phyloP scores from a whole-genome alignment of 2,329 filamentous ascomycete genomes.

The Aspergillus novoparasiticus region DNA sequence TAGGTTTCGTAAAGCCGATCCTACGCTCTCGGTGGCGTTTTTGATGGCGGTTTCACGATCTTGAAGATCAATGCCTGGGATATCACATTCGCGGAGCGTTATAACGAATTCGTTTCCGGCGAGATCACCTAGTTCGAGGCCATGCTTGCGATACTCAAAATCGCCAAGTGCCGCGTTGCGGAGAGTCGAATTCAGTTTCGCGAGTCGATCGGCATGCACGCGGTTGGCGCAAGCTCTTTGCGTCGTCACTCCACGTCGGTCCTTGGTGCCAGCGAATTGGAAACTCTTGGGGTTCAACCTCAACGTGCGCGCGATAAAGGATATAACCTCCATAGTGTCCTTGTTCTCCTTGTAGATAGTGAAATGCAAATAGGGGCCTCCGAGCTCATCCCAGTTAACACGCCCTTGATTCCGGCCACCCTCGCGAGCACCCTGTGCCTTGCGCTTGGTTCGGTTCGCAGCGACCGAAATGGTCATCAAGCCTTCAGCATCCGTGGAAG shows the following conservation, averaged over 20 bases:
- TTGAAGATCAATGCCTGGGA: slow-evolving; percentile 50
- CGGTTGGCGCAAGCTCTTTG: slow-evolving; percentile 74
- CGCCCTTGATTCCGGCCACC: slow-evolving; percentile 43
- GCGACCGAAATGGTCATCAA: slow-evolving; percentile 60
- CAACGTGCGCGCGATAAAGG: slow-evolving; percentile 72
- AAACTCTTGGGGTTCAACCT: slow-evolving; percentile 70
- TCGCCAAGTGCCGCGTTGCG: slow-evolving; percentile 71
- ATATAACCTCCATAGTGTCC: slow-evolving; percentile 89
- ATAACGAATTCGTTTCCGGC: slow-evolving; percentile 91
- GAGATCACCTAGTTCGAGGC: slow-evolving; percentile 80
- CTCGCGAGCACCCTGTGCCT: slow-evolving; percentile 33
- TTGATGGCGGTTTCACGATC: slow-evolving; percentile 50
- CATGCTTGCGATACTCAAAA: slow-evolving; percentile 72
- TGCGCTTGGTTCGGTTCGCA: slow-evolving; percentile 37
- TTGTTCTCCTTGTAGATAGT: slow-evolving; percentile 96
- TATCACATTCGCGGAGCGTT: slow-evolving; percentile 80
- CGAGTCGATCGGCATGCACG: slow-evolving; percentile 64
- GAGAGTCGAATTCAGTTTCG: slow-evolving; percentile 62
- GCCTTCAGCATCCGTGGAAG: slow-evolving; percentile 72
- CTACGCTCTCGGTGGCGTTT: slow-evolving; percentile 51
- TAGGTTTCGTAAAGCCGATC: slow-evolving; percentile 66
- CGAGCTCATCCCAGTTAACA: slow-evolving; percentile 65
- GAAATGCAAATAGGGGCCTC: slow-evolving; percentile 85
- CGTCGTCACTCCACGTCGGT: slow-evolving; percentile 81
- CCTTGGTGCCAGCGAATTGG: slow-evolving; percentile 87